phyloP scores from a whole-genome alignment of 31 red algal species.

The Odonthalia washingtoniensis region DNA sequence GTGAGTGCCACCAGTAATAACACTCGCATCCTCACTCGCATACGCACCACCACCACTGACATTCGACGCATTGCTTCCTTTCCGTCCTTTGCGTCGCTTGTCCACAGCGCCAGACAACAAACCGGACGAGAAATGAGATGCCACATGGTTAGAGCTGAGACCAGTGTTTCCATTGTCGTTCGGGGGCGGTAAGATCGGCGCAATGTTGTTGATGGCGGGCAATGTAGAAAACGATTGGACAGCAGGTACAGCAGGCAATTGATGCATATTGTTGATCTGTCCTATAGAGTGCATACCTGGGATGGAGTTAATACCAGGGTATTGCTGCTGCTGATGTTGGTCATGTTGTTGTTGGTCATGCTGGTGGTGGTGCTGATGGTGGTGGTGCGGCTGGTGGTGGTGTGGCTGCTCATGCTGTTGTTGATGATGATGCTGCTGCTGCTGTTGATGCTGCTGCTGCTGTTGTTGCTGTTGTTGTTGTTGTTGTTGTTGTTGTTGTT shows the following conservation, averaged over 20 bases:
- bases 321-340: not conserved
- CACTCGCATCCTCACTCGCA: not conserved
- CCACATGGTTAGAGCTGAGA: conserved; percentile 30
- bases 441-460: not conserved
- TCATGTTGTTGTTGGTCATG: not conserved
- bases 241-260: conserved; percentile 27
- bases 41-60: not conserved
- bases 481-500: not conserved
- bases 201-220: conserved; percentile 37
- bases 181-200: conserved; percentile 38
- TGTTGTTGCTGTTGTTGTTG: no score
- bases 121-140: conserved; percentile 28
- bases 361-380: not conserved
- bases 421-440: not conserved
- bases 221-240: conserved; percentile 63
- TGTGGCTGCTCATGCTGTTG: not conserved
- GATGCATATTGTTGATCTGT: conserved; percentile 13
- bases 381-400: not conserved
- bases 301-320: not conserved
- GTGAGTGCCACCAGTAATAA: not conserved
- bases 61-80: not conserved
- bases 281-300: not conserved
- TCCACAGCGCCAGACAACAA: conserved; percentile 63
- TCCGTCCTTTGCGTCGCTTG: conserved; percentile 43
- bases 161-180: not conserved